Evolutionary conservation across 192 early-diverging fungal genomes (phyloP).

Genomic region (Mortierella alpina): DNA sequence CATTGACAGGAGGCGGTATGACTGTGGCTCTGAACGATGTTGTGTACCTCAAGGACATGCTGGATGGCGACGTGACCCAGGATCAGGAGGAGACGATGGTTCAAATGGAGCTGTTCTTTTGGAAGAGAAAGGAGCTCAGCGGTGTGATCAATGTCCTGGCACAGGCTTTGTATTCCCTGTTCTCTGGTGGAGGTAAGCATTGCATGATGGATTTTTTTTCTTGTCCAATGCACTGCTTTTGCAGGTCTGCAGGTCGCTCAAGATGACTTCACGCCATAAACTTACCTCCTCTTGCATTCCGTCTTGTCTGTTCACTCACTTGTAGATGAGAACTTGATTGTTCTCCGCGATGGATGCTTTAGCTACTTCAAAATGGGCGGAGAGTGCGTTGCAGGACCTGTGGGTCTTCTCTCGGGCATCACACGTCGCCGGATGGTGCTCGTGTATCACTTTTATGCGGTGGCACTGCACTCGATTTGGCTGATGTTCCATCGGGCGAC

Average conservation of each 20-base stretch:
- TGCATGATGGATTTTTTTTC: neutral
- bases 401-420: slow-evolving; percentile 88
- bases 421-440: slow-evolving; percentile 79
- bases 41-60: slow-evolving; percentile 74
- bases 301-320: neutral
- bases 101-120: slow-evolving; percentile 75
- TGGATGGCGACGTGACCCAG: slow-evolving; percentile 57
- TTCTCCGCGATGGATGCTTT: slow-evolving; percentile 89
- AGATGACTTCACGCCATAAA: neutral
- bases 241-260: neutral
- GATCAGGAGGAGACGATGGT: slow-evolving; percentile 62
- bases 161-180: slow-evolving; percentile 90
- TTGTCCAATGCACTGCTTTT: neutral
- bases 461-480: slow-evolving; percentile 79
- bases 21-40: slow-evolving; percentile 95
- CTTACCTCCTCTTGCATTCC: neutral
- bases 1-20: slow-evolving; percentile 97
- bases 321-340: slow-evolving; percentile 74
- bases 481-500: slow-evolving; percentile 60
- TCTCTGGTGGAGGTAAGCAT: slow-evolving; percentile 77
- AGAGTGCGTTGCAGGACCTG: slow-evolving; percentile 80
- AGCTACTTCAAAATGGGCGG: slow-evolving; percentile 89
- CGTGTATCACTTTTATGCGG: slow-evolving; percentile 92
- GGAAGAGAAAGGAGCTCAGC: slow-evolving; percentile 77
- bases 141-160: slow-evolving; percentile 92